Conservation (phyloP, 352 stramenopile genomes). For the Globisporangium splendens region DNA sequence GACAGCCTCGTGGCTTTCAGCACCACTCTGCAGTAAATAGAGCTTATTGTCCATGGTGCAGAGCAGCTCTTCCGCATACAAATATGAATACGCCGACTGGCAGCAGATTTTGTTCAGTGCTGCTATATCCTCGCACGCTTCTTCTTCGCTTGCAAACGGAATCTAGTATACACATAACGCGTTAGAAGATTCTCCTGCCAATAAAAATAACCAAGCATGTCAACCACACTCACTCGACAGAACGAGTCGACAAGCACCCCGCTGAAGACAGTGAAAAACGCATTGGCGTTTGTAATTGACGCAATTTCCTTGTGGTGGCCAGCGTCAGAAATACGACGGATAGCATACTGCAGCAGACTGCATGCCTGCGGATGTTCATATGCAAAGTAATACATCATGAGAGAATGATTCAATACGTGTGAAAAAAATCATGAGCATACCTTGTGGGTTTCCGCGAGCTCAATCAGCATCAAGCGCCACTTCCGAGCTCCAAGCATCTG, state of each 20-base stretch:
- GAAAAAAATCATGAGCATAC: conserved; percentile 19
- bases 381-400: not conserved
- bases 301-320: conserved; percentile 88
- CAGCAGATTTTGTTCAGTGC: conserved; percentile 83
- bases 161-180: conserved; percentile 37
- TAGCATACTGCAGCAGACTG: conserved; percentile 81
- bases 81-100: conserved; percentile 80
- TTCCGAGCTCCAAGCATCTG: conserved; percentile 81
- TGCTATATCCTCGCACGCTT: conserved; percentile 63
- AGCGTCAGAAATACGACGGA: conserved; percentile 80
- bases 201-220: not conserved
- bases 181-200: not conserved
- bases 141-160: conserved; percentile 76
- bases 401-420: not conserved
- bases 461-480: conserved; percentile 84
- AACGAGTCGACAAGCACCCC: conserved; percentile 76
- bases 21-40: conserved; percentile 45
- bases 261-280: conserved; percentile 85
- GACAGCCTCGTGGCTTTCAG: conserved; percentile 23
- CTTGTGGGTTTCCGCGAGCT: conserved; percentile 83
- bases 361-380: conserved; percentile 40
- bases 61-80: conserved; percentile 77
- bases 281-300: conserved; percentile 78
- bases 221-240: conserved; percentile 41
- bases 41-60: conserved; percentile 72